Conservation (phyloP, 352 stramenopile genomes). For the Elongisporangium prolatum region DNA sequence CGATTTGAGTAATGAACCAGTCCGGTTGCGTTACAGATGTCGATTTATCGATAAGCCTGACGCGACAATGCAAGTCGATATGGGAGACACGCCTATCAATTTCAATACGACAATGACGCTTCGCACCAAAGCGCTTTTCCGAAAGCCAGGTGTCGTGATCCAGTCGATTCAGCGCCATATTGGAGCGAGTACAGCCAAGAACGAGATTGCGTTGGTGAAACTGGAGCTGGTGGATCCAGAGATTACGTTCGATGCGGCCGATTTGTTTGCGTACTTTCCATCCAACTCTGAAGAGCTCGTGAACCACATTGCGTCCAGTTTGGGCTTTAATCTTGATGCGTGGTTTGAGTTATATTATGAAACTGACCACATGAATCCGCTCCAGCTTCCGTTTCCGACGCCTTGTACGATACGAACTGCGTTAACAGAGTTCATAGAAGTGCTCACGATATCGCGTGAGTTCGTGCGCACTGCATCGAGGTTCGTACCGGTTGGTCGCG, state of each 20-base stretch:
- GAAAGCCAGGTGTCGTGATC: not conserved
- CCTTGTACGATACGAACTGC: constrained; percentile 86
- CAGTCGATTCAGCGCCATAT: not conserved
- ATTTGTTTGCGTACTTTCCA: constrained; percentile 83
- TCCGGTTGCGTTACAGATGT: constrained; percentile 16
- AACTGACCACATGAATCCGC: constrained; percentile 13
- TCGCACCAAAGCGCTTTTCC: not conserved
- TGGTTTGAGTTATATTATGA: constrained; percentile 63
- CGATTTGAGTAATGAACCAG: constrained; percentile 12
- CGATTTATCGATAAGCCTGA: constrained; percentile 4
- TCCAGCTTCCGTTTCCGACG: constrained; percentile 82
- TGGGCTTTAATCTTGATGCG: constrained; percentile 81
- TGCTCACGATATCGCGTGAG: constrained; percentile 68
- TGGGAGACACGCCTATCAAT: not conserved
- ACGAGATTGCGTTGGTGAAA: constrained; percentile 33
- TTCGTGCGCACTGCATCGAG: constrained; percentile 42
- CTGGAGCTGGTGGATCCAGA: constrained; percentile 45
- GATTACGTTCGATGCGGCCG: constrained; percentile 73
- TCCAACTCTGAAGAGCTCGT: constrained; percentile 66
- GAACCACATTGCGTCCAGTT: constrained; percentile 47
- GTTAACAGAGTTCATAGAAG: constrained; percentile 89
- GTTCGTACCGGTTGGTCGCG: constrained; percentile 33
- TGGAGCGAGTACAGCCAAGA: not conserved
- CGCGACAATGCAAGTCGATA: not conserved
- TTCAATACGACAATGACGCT: not conserved